Evolutionary conservation across 305 asterid species (phyloP), one percentile per base, ranked within the genome.

Genomic region (Nicotiana rustica): DNA sequence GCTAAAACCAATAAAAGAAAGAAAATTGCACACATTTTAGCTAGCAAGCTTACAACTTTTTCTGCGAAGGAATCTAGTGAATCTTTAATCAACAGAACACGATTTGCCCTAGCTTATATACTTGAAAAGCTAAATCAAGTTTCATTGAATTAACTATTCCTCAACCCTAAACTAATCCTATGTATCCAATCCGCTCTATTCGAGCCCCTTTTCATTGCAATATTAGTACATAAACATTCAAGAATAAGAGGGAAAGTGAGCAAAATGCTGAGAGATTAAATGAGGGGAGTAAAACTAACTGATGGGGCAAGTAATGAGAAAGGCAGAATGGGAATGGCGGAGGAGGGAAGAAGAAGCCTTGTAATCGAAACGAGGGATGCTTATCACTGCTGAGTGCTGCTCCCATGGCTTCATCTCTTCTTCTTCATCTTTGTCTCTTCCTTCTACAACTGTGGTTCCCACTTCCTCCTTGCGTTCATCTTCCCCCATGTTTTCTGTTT

Each of bases 271-370:
- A 12, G 3, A 36, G 21, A 18, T 0, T 25, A 5, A 9, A 41
- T 41, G 78, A 57, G 64, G 21, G 64, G 9, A 35, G 33, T 19
- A 65, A n/a, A 56, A 25, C 85, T 82, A 12, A 87, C 90, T 89
- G 82, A 89, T 78, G 36, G 92, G 90, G 78, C 92, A 87, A 78
- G 92, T 89, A 76, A 89, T 75, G 52, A 89, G 92, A 78, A 89
- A 89, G 31, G 89, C 92, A 65, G 86, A 81, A 66, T 89, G 90
- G 4, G 92, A 89, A 10, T 86, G 83, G 7, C 55, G 75, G 55
- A 87, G 87, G 29, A 89, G 79, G 35, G 88, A 82, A 86, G 88
- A 84, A 6, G 89, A 84, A 61, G 90, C 89, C 17, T 82, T 86
- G 87, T 89, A 89, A 82, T 89, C 86, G 73, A 75, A 89, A 7